These are phyloP conservation scores for Ceratobasidium sp. DNA, from an alignment of 1,284 basidiomycete species.

Conservation along the genomic window DNA sequence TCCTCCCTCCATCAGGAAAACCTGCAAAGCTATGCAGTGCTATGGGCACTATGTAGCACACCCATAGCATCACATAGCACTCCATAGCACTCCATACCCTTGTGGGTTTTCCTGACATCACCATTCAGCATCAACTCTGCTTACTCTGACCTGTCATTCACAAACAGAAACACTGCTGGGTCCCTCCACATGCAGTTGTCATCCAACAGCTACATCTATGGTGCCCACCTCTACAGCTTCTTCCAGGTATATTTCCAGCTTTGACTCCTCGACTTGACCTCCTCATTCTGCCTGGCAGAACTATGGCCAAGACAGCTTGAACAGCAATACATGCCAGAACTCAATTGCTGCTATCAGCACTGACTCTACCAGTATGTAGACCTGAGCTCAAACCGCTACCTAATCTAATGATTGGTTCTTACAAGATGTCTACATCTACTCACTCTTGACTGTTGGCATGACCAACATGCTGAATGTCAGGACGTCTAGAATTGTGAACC, in stretches of 20 bases:
- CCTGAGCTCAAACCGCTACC: constrained; percentile 54
- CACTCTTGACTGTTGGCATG: constrained; percentile 72
- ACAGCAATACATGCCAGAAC: constrained; percentile 66
- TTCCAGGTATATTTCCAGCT: constrained; percentile 64
- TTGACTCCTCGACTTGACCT: not conserved
- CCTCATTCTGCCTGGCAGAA: constrained; percentile 27
- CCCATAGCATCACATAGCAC: too few species aligned
- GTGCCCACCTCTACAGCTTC: constrained; percentile 78
- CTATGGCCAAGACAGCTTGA: constrained; percentile 62
- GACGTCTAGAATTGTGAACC: constrained; percentile 64
- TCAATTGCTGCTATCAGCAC: constrained; percentile 73
- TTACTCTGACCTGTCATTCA: constrained; percentile 69
- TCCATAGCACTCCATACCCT: too few species aligned
- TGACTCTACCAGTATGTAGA: constrained; percentile 58
- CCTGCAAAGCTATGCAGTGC: too few species aligned
- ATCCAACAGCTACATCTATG: constrained; percentile 73
- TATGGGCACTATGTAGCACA: too few species aligned
- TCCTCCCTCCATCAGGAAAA: too few species aligned
- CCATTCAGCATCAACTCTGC: constrained; percentile 55
- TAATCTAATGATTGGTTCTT: not conserved
- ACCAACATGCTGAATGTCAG: constrained; percentile 72
- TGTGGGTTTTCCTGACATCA: too few species aligned
- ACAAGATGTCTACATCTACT: constrained; percentile 65
- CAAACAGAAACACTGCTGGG: constrained; percentile 67
- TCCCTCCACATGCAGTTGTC: constrained; percentile 69